Evolutionary conservation across 352 stramenopile genomes (phyloP).

Genomic region (Lagenidium giganteum): DNA sequence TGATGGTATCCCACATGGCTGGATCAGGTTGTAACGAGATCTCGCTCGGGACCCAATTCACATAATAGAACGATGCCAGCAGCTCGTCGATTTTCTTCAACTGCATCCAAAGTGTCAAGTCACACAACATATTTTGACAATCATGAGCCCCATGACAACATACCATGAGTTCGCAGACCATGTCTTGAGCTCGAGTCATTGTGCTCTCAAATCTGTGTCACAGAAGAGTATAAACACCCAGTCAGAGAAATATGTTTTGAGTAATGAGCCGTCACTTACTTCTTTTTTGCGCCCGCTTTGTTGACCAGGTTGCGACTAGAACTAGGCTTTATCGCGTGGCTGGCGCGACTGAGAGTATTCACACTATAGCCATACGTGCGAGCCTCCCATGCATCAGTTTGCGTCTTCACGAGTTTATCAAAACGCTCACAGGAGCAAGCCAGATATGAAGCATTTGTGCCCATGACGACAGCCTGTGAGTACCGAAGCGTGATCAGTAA

Average conservation of each 20-base stretch:
- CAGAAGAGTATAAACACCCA: background rate
- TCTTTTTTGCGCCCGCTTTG: slow-evolving; percentile 73
- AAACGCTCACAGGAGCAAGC: slow-evolving; percentile 65
- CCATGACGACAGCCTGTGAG: slow-evolving; percentile 58
- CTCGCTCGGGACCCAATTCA: slow-evolving; percentile 64
- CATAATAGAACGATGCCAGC: slow-evolving; percentile 68
- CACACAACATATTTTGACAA: background rate
- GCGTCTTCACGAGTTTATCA: slow-evolving; percentile 49
- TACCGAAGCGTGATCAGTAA: background rate
- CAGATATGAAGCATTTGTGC: slow-evolving; percentile 66
- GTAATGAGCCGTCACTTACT: too few species aligned
- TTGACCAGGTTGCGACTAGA: slow-evolving; percentile 44
- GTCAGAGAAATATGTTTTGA: background rate
- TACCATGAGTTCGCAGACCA: slow-evolving; percentile 83
- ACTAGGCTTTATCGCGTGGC: slow-evolving; percentile 31
- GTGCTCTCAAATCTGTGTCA: slow-evolving; percentile 54
- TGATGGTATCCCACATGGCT: slow-evolving; percentile 81
- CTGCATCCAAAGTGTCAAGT: slow-evolving; percentile 18
- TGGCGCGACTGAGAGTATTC: slow-evolving; percentile 33
- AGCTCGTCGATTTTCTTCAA: slow-evolving; percentile 82
- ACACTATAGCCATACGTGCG: slow-evolving; percentile 68
- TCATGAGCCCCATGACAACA: slow-evolving; percentile 1
- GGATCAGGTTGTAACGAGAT: slow-evolving; percentile 59
- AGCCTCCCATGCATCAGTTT: slow-evolving; percentile 68
- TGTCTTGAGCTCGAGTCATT: slow-evolving; percentile 71